Percentiles rank a stretch among this genome's conserved stretches.
Evolutionary conservation across 495 filamentous ascomycete genomes (phyloP).

Genomic region (Daldinia concentrica): DNA sequence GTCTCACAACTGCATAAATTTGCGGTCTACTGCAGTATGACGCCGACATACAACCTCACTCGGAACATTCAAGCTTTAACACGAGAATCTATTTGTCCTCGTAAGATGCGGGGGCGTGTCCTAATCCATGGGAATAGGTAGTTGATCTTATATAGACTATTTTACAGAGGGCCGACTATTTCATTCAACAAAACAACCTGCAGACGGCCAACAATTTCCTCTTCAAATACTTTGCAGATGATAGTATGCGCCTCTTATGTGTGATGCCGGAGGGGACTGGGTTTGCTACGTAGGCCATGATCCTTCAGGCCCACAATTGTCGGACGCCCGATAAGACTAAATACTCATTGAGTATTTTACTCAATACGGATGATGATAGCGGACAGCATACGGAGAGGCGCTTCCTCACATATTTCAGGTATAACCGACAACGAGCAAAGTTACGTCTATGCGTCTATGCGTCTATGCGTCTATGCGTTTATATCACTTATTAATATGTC

Average conservation of each 20-base stretch:
- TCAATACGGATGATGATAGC: constrained; percentile 30
- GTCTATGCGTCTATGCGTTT: no score
- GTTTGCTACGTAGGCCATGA: constrained; percentile 20
- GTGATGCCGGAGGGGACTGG: constrained; percentile 23
- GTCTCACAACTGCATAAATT: constrained; percentile 14
- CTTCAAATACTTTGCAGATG: constrained; percentile 14
- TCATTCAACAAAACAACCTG: constrained; percentile 33
- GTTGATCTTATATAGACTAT: constrained; percentile 25
- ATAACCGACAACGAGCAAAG: background rate
- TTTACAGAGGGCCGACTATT: constrained; percentile 1
- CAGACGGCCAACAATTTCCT: constrained; percentile 28
- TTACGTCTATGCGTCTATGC: background rate
- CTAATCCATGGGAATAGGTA: constrained; percentile 16
- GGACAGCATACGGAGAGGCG: constrained; percentile 29
- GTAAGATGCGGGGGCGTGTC: constrained; percentile 24
- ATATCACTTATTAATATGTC: no score
- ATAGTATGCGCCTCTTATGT: constrained; percentile 18
- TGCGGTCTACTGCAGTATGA: constrained; percentile 35
- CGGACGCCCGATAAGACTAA: constrained; percentile 33
- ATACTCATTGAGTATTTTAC: background rate
- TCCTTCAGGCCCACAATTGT: constrained; percentile 31
- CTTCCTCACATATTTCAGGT: constrained; percentile 13
- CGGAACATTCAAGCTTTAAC: constrained; percentile 19
- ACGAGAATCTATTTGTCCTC: constrained; percentile 27
- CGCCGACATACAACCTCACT: constrained; percentile 25